Percentiles rank a stretch among this genome's conserved stretches.
These are phyloP conservation scores for Chrysopogon serrulatus DNA, from an alignment of 176 grass and related monocot genomes.

Conservation along the genomic window DNA sequence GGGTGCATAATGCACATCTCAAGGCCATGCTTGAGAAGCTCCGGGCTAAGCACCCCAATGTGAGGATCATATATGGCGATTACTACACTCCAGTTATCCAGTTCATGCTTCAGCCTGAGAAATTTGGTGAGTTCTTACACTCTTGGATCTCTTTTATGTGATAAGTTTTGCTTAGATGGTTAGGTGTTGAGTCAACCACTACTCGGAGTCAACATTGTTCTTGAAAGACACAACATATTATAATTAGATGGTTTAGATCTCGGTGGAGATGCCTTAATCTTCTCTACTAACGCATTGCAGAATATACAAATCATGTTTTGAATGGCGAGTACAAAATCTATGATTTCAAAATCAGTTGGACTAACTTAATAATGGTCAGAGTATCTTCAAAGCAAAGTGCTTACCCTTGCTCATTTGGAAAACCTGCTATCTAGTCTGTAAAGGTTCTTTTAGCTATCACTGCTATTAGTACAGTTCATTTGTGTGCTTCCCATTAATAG, in stretches of 20 bases:
- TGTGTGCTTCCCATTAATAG: slow-evolving; percentile 1
- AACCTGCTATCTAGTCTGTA: slow-evolving; percentile 11
- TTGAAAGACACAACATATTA: slow-evolving; percentile 34
- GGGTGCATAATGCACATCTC: slow-evolving; percentile 72
- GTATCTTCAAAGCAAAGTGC: slow-evolving; percentile 30
- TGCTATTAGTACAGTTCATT: slow-evolving; percentile 3
- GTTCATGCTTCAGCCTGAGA: slow-evolving; percentile 61
- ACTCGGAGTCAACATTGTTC: neutral
- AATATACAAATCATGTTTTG: neutral
- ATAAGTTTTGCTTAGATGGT: slow-evolving; percentile 4
- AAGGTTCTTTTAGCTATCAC: slow-evolving; percentile 17
- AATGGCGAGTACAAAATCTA: neutral
- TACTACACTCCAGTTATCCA: slow-evolving; percentile 82
- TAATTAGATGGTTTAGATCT: slow-evolving; percentile 33
- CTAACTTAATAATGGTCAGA: slow-evolving; percentile 16
- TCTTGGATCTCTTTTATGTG: slow-evolving; percentile 2
- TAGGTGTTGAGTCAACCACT: neutral
- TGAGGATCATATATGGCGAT: slow-evolving; percentile 76
- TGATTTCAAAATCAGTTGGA: neutral
- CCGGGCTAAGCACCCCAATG: slow-evolving; percentile 54
- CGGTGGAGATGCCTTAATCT: neutral
- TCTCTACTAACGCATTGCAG: neutral
- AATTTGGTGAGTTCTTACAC: slow-evolving; percentile 62
- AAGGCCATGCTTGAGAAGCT: slow-evolving; percentile 58
- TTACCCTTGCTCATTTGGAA: slow-evolving; percentile 12